Percentiles rank a stretch among this genome's conserved stretches.
Conservation (phyloP, 768 basidiomycete genomes). For the Phlebiopsis gigantea region DNA sequence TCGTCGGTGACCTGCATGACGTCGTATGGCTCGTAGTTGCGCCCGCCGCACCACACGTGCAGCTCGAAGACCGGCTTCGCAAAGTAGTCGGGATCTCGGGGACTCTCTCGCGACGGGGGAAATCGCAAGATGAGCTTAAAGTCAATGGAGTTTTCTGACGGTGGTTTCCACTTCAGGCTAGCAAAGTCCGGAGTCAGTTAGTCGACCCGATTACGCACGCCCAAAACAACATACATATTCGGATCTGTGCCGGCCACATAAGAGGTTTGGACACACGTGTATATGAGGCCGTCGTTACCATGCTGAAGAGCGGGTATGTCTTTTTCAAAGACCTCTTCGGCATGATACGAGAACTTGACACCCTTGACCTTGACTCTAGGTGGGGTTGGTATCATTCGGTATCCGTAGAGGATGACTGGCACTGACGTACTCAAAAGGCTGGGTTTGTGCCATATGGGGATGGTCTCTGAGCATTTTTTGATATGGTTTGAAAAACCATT, state of each 20-base stretch:
- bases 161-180: conserved; percentile 98
- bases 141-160: conserved; percentile 95
- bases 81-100: conserved; percentile 65
- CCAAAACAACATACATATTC: conserved; percentile 62
- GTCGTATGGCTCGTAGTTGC: conserved; percentile 83
- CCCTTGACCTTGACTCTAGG: conserved; percentile 81
- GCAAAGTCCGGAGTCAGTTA: conserved; percentile 1
- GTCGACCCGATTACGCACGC: neutral
- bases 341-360: conserved; percentile 81
- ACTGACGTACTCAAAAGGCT: conserved; percentile 72
- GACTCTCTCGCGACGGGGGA: conserved; percentile 54
- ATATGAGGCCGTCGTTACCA: conserved; percentile 94
- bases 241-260: conserved; percentile 80
- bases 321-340: conserved; percentile 78
- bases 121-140: conserved; percentile 96
- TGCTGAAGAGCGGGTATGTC: conserved; percentile 87
- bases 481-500: conserved; percentile 83
- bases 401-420: neutral
- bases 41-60: conserved; percentile 76
- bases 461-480: conserved; percentile 61
- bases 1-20: conserved; percentile 79
- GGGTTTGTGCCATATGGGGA: conserved; percentile 54
- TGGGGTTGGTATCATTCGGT: neutral
- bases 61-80: conserved; percentile 86
- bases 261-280: conserved; percentile 82